Percentiles rank a stretch among this genome's conserved stretches.
phyloP scores from a whole-genome alignment of 148 eudicot genomes.

The Diospyros lotus region DNA sequence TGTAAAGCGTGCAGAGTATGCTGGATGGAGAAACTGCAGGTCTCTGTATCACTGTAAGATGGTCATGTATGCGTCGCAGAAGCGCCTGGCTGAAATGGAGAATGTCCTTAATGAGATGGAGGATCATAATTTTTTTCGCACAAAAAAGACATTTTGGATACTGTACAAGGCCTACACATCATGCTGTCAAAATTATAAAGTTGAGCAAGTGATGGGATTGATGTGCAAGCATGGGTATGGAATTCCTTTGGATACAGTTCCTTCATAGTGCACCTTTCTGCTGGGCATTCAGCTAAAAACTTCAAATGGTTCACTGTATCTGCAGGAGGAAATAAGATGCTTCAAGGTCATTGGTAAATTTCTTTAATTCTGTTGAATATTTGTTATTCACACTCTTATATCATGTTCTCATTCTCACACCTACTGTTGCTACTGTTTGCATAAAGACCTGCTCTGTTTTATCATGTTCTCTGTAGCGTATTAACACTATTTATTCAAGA shows the following conservation, averaged over 20 bases:
- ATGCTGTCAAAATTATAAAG: slow-evolving; percentile 41
- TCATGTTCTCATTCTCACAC: neutral
- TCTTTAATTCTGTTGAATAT: neutral
- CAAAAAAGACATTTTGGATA: slow-evolving; percentile 53
- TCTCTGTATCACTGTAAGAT: slow-evolving; percentile 75
- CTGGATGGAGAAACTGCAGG: slow-evolving; percentile 72
- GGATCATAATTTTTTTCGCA: slow-evolving; percentile 25
- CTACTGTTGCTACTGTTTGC: neutral
- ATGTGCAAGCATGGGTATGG: slow-evolving; percentile 70
- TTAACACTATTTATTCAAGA: neutral
- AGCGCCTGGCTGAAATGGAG: slow-evolving; percentile 78
- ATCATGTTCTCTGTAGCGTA: neutral
- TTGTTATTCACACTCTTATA: neutral
- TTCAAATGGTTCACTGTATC: slow-evolving; percentile 6
- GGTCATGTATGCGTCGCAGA: slow-evolving; percentile 64
- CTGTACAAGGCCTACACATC: slow-evolving; percentile 40
- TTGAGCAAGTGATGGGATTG: slow-evolving; percentile 54
- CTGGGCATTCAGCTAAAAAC: slow-evolving; percentile 8
- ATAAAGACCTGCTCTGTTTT: neutral
- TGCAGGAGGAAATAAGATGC: slow-evolving; percentile 7
- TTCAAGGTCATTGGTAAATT: slow-evolving; percentile 13
- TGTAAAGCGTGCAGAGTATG: slow-evolving; percentile 55
- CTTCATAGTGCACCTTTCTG: slow-evolving; percentile 13
- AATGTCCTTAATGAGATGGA: slow-evolving; percentile 71
- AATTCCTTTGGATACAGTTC: slow-evolving; percentile 23